Evolutionary conservation across 768 basidiomycete genomes (phyloP).

Genomic region (Lactarius hengduanensis): DNA sequence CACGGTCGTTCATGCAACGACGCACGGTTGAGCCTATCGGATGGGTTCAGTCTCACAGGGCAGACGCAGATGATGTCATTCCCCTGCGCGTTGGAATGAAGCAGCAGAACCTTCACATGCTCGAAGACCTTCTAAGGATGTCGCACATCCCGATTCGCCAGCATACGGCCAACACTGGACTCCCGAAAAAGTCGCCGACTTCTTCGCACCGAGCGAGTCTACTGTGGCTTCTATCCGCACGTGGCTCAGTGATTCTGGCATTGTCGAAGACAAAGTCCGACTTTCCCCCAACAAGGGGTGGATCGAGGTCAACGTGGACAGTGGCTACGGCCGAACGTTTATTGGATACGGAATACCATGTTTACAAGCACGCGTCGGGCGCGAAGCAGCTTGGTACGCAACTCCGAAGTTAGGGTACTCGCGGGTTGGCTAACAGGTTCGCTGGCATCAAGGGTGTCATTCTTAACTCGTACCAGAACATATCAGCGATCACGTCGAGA

Average conservation of each 20-base stretch:
- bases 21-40: conserved; percentile 37
- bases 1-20: conserved; percentile 42
- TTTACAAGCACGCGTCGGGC: conserved; percentile 41
- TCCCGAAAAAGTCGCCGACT: conserved; percentile 39
- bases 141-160: conserved; percentile 46
- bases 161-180: conserved; percentile 49
- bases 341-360: conserved; percentile 43
- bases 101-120: conserved; percentile 42
- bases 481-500: conserved; percentile 40
- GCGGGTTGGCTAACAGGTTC: too few relatives aligned
- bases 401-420: neutral
- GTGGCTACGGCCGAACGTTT: conserved; percentile 45
- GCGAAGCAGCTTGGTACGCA: conserved; percentile 39
- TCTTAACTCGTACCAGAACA: conserved; percentile 43
- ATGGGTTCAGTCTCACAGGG: conserved; percentile 37
- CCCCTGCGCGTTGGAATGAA: conserved; percentile 47
- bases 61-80: conserved; percentile 35
- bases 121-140: conserved; percentile 44
- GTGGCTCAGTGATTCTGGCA: conserved; percentile 43
- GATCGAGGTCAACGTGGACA: conserved; percentile 42
- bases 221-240: conserved; percentile 38
- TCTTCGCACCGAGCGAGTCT: conserved; percentile 42
- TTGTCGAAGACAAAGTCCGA: conserved; percentile 38
- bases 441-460: conserved; percentile 35
- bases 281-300: conserved; percentile 39